Conservation (phyloP, 2,329 filamentous ascomycete species). For the Phoma sp. region DNA sequence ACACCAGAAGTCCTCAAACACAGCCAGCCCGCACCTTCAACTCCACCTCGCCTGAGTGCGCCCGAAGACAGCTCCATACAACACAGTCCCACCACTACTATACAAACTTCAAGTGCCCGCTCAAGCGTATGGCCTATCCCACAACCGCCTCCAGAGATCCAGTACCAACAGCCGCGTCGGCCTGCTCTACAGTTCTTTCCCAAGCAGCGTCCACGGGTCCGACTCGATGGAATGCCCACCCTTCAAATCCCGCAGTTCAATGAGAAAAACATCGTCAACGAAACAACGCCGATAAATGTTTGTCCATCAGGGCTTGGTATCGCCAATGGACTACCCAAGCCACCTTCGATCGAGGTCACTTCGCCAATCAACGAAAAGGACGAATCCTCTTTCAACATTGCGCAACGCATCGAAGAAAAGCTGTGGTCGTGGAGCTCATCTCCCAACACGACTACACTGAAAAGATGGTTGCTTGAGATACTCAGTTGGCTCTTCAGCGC, state of each 20-base stretch:
- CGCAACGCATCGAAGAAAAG: constrained; percentile 30
- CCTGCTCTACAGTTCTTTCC: constrained; percentile 30
- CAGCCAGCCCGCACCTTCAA: constrained; percentile 6
- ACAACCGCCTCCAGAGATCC: constrained; percentile 25
- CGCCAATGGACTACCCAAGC: background rate
- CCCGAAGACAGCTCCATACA: background rate
- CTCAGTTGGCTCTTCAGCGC: constrained; percentile 37
- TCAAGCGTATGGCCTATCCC: constrained; percentile 30
- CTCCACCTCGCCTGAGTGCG: background rate
- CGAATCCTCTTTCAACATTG: constrained; percentile 19
- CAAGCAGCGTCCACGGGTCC: constrained; percentile 13
- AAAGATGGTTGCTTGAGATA: constrained; percentile 35
- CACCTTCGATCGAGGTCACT: constrained; percentile 18
- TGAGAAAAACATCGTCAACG: constrained; percentile 12
- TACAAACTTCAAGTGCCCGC: constrained; percentile 25
- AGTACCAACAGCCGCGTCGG: constrained; percentile 9
- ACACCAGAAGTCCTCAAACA: constrained; percentile 21
- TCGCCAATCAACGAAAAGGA: constrained; percentile 11
- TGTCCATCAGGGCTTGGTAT: constrained; percentile 16
- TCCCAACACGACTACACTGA: constrained; percentile 22
- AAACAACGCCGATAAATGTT: constrained; percentile 16
- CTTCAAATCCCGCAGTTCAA: constrained; percentile 15
- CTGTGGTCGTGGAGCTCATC: constrained; percentile 21
- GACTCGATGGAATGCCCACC: constrained; percentile 12
- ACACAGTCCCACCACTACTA: constrained; percentile 27